Percentiles rank a stretch among this genome's conserved stretches.
phyloP scores from a whole-genome alignment of 2,329 filamentous ascomycete species.

The Penicillium crustosum region DNA sequence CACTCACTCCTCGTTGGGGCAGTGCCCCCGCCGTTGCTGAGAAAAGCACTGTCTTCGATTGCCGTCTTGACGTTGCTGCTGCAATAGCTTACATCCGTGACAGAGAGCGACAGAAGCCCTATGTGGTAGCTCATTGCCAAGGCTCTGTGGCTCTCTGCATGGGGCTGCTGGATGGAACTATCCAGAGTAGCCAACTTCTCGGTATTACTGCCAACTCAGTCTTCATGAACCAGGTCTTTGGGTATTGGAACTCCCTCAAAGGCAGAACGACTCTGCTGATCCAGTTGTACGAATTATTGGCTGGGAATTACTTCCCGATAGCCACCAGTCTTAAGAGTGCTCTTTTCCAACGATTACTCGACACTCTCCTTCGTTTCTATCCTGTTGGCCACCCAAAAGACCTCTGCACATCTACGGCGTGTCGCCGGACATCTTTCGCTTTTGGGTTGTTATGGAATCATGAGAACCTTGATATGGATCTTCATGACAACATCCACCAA shows the following conservation, averaged over 20 bases:
- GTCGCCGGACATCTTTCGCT: conserved; percentile 34
- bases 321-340: neutral
- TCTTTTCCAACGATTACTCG: conserved; percentile 18
- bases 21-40: neutral
- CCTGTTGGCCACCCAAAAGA: conserved; percentile 30
- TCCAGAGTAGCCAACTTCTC: conserved; percentile 13
- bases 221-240: conserved; percentile 21
- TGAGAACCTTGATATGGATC: conserved; percentile 33
- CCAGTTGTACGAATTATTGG: conserved; percentile 8
- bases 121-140: conserved; percentile 23
- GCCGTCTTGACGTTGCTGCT: conserved; percentile 15
- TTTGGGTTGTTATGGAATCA: conserved; percentile 42
- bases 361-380: conserved; percentile 35
- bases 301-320: conserved; percentile 18
- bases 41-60: conserved; percentile 7
- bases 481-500: conserved; percentile 29
- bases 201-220: conserved; percentile 25
- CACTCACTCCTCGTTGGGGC: conserved; percentile 10
- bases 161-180: conserved; percentile 22
- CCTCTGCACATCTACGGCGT: conserved; percentile 34
- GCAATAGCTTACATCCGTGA: conserved; percentile 15
- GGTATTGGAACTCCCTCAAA: conserved; percentile 21
- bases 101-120: conserved; percentile 10
- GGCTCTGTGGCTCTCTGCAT: conserved; percentile 20
- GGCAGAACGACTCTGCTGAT: conserved; percentile 5